Conservation (phyloP, 225 moss, liverwort and hornwort species). For the Physcomitrium patens region DNA sequence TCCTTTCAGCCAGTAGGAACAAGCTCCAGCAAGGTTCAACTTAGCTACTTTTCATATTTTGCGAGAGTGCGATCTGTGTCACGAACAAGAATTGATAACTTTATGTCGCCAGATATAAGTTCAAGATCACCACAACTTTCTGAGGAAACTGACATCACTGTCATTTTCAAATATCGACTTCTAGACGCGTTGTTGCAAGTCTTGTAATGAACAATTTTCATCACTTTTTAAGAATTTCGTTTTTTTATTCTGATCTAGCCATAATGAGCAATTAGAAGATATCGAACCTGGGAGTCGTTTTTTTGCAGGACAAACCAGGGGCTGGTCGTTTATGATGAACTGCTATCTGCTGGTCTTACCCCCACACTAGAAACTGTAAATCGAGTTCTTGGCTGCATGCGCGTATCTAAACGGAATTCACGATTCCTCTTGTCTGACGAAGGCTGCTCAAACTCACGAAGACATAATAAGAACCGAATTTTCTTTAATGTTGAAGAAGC, state of each 20-base stretch:
- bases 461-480: conserved; percentile 7
- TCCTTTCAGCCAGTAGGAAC: neutral
- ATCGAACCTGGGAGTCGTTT: conserved; percentile 3
- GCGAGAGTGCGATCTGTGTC: neutral
- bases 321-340: conserved; percentile 54
- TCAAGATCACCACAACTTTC: neutral
- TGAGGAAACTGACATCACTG: neutral
- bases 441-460: neutral
- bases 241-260: no score
- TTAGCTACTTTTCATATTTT: neutral
- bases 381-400: conserved; percentile 34
- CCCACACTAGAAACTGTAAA: conserved; percentile 31
- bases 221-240: neutral
- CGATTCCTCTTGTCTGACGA: conserved; percentile 3
- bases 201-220: neutral
- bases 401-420: conserved; percentile 3
- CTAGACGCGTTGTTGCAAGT: neutral
- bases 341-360: conserved; percentile 29
- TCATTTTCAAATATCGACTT: neutral
- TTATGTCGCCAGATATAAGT: neutral
- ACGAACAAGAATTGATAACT: neutral
- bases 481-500: conserved; percentile 28
- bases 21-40: neutral
- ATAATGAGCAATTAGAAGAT: neutral
- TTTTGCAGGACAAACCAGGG: conserved; percentile 66